phyloP scores from a whole-genome alignment of 441 rosid genomes.

The Capsella rubella region DNA sequence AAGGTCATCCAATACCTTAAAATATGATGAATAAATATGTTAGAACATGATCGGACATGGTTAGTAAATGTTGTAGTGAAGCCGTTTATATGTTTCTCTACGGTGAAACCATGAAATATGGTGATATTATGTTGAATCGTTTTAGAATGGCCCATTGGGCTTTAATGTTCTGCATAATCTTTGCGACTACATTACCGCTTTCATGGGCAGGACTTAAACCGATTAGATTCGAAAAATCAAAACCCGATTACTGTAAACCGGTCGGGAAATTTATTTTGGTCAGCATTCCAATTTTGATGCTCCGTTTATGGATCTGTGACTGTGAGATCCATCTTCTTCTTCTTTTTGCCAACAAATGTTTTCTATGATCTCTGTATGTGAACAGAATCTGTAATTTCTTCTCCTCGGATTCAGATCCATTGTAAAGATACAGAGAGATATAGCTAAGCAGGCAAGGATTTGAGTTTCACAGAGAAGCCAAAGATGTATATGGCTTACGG shows the following conservation, averaged over 20 bases:
- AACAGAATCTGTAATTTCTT: slow-evolving; percentile 9
- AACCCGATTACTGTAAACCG: slow-evolving; percentile 23
- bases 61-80: neutral
- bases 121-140: neutral
- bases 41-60: neutral
- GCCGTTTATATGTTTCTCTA: neutral
- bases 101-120: neutral
- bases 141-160: neutral
- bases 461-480: slow-evolving; percentile 8
- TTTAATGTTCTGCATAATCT: neutral
- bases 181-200: neutral
- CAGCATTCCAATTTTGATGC: slow-evolving; percentile 9
- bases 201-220: neutral
- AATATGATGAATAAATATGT: too few species aligned
- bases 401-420: slow-evolving; percentile 34
- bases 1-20: neutral
- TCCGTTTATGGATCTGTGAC: slow-evolving; percentile 49
- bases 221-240: slow-evolving; percentile 2
- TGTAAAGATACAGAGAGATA: slow-evolving; percentile 5
- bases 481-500: slow-evolving; percentile 95
- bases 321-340: slow-evolving; percentile 42
- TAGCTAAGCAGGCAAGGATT: neutral
- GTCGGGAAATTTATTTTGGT: slow-evolving; percentile 4
- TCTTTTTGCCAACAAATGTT: slow-evolving; percentile 9
- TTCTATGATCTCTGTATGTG: slow-evolving; percentile 28